These are phyloP conservation scores for Gossypium turneri DNA, from an alignment of 345 rosid species.

Conservation along the genomic window DNA sequence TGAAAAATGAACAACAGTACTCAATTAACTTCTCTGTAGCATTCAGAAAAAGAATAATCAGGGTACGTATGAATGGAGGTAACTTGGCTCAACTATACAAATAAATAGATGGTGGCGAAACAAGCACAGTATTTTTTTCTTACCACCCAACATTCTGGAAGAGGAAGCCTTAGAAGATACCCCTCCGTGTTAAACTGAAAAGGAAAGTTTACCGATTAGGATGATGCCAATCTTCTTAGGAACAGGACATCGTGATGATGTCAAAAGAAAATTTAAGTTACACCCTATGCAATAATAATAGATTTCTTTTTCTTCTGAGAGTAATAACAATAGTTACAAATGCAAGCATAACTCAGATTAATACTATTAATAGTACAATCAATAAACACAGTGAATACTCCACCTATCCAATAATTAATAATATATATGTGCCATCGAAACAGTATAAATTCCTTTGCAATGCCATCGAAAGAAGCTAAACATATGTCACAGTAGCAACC, in stretches of 20 bases:
- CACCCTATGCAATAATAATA: neutral
- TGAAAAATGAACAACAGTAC: conserved; percentile 22
- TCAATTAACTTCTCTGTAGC: neutral
- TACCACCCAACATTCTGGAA: conserved; percentile 97
- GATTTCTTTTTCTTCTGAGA: too few species aligned
- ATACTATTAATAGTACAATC: too few species aligned
- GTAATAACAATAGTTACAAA: too few species aligned
- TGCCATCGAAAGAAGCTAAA: too few species aligned
- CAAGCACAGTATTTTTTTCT: conserved; percentile 19
- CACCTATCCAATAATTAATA: too few species aligned
- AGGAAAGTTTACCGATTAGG: conserved; percentile 13
- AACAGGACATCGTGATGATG: neutral
- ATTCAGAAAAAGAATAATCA: neutral
- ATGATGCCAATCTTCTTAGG: neutral
- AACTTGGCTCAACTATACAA: conserved; percentile 4
- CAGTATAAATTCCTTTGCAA: too few species aligned
- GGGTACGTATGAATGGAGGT: neutral
- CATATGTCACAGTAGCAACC: too few species aligned
- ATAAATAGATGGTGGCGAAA: neutral
- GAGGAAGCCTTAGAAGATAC: conserved; percentile 51
- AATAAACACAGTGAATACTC: too few species aligned
- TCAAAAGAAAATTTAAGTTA: neutral
- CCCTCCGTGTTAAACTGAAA: conserved; percentile 75
- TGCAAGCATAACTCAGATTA: too few species aligned
- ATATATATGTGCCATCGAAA: too few species aligned